Conservation (phyloP, 768 basidiomycete species). For the Chalciporus sphaerocephalus region DNA sequence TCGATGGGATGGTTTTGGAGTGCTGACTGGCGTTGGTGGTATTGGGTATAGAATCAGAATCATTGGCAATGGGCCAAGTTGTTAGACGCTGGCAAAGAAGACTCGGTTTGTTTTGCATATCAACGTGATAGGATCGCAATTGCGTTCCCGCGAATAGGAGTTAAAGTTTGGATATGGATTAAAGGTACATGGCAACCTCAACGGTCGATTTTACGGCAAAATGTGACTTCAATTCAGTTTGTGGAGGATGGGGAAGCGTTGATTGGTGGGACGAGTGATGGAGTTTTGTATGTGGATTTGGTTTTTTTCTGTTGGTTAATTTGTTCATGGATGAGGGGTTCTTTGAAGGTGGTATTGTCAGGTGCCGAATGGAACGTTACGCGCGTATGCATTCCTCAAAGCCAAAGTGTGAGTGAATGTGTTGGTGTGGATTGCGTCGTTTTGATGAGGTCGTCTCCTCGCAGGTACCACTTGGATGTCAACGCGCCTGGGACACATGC, state of each 20-base stretch:
- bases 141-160: constrained; percentile 53
- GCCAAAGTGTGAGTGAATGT: constrained; percentile 48
- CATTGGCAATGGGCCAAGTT: constrained; percentile 56
- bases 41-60: constrained; percentile 39
- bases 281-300: constrained; percentile 50
- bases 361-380: constrained; percentile 61
- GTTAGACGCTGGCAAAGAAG: constrained; percentile 47
- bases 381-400: constrained; percentile 56
- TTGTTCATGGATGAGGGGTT: constrained; percentile 9
- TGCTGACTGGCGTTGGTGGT: background rate
- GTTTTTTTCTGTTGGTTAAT: background rate
- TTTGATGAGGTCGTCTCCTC: no score
- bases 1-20: background rate
- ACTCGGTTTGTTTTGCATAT: constrained; percentile 51
- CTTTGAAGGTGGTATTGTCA: constrained; percentile 59
- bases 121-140: constrained; percentile 56
- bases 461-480: constrained; percentile 53
- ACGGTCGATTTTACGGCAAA: constrained; percentile 58
- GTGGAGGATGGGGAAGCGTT: constrained; percentile 59
- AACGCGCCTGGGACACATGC: constrained; percentile 46
- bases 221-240: constrained; percentile 61
- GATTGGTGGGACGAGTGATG: constrained; percentile 66
- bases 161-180: constrained; percentile 61
- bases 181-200: constrained; percentile 67
- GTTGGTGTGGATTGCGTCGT: background rate